Evolutionary conservation across 176 grass and related monocot genomes (phyloP).

Genomic region (Oryza nivara): DNA sequence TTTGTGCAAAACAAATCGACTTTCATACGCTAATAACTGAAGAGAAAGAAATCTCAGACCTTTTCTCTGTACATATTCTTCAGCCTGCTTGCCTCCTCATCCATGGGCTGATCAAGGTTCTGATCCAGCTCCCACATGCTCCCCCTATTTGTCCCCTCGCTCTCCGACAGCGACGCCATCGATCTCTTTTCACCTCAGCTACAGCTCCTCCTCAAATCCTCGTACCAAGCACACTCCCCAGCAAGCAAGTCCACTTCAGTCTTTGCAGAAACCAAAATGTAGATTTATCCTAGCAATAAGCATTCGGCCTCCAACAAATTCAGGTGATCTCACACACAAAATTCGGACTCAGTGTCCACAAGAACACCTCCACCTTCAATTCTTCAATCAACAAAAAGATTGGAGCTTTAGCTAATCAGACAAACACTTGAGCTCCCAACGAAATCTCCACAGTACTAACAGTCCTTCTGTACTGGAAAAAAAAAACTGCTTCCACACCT

Average conservation of each 20-base stretch:
- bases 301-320: not conserved
- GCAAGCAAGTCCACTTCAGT: conserved; percentile 8
- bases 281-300: not conserved
- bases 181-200: conserved; percentile 10
- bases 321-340: conserved; percentile 9
- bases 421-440: conserved; percentile 2
- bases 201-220: conserved; percentile 35
- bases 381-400: not conserved
- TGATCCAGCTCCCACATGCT: conserved; percentile 97
- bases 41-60: conserved; percentile 53
- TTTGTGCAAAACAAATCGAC: conserved; percentile 14
- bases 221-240: not conserved
- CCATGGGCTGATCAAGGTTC: conserved; percentile 98
- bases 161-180: conserved; percentile 67
- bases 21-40: not conserved
- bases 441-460: conserved; percentile 1
- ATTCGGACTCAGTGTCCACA: conserved; percentile 17
- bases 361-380: not conserved
- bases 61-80: conserved; percentile 94
- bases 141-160: conserved; percentile 67
- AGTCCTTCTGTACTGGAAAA: not conserved
- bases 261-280: conserved; percentile 9
- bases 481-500: conserved; percentile 2
- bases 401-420: not conserved
- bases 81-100: conserved; percentile 81